Evolutionary conservation across 2,329 filamentous ascomycete species (phyloP).

Genomic region (Pseudocercospora macadamiae): DNA sequence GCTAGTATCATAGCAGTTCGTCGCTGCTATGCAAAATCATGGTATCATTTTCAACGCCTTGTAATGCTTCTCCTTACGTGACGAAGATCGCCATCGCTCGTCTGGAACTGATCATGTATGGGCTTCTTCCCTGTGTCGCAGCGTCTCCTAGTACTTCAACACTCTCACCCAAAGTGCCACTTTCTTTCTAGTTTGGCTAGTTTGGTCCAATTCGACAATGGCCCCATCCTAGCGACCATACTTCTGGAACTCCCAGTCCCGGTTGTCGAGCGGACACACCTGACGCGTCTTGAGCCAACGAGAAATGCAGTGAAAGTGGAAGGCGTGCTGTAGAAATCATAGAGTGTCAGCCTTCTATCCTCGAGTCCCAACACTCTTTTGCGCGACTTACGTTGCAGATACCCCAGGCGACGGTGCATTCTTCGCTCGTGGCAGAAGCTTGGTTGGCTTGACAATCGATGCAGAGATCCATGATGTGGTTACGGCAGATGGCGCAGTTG

Average conservation of each 20-base stretch:
- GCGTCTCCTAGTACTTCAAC: too few species aligned
- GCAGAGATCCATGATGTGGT: constrained; percentile 99
- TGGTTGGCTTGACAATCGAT: constrained; percentile 99
- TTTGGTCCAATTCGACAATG: not conserved
- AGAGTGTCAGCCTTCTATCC: not conserved
- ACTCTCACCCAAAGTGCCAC: too few species aligned
- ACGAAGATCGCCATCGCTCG: too few species aligned
- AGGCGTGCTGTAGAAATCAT: constrained; percentile 72
- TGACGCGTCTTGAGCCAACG: constrained; percentile 99
- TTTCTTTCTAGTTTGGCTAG: too few species aligned
- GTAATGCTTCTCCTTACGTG: too few species aligned
- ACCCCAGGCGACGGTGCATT: constrained; percentile 98
- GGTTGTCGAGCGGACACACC: constrained; percentile 94
- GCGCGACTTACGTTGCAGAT: constrained; percentile 90
- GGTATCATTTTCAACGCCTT: not conserved
- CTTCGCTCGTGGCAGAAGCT: constrained; percentile 92
- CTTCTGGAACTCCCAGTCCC: constrained; percentile 99
- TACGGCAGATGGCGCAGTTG: constrained; percentile 98
- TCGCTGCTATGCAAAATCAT: not conserved
- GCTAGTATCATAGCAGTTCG: not conserved
- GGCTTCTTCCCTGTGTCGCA: too few species aligned
- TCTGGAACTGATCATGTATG: too few species aligned
- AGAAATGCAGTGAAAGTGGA: constrained; percentile 99
- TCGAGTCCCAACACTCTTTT: not conserved
- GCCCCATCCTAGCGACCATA: constrained; percentile 67